A percentile compares a stretch with the other conserved stretches of the same genome.
Evolutionary conservation across 345 rosid genomes (phyloP).

Genomic region (Sonneratia alba): DNA sequence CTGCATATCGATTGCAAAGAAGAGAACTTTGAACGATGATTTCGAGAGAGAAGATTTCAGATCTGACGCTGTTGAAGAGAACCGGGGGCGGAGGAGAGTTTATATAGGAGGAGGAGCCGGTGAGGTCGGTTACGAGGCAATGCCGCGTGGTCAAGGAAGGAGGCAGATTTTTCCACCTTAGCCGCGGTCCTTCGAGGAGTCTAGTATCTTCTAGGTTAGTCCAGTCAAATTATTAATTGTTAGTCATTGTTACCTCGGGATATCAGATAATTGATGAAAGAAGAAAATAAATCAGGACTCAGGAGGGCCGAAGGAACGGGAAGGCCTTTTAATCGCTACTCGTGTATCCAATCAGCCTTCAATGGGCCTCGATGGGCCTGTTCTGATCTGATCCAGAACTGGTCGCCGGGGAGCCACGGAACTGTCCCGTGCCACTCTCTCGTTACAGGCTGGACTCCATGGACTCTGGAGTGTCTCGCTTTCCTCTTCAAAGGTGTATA

Average conservation of each 20-base stretch:
- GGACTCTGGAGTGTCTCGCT: too few species aligned
- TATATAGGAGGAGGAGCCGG: slow-evolving; percentile 5
- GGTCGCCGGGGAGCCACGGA: neutral
- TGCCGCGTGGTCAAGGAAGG: neutral
- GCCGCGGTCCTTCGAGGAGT: neutral
- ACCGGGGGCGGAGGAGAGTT: neutral
- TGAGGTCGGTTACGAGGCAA: neutral
- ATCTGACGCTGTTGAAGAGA: neutral
- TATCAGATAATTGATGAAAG: too few species aligned
- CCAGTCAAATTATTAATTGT: too few species aligned
- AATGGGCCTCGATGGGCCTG: neutral
- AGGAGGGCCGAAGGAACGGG: too few species aligned
- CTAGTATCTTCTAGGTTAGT: neutral
- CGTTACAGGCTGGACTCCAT: too few species aligned
- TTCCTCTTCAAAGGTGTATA: too few species aligned
- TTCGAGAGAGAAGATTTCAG: neutral
- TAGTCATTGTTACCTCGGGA: too few species aligned
- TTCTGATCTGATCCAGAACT: neutral
- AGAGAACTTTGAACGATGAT: neutral
- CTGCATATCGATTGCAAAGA: slow-evolving; percentile 3
- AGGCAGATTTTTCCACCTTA: neutral
- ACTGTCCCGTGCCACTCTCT: neutral
- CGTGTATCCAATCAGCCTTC: too few species aligned
- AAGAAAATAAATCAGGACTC: too few species aligned
- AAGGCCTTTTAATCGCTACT: too few species aligned